Evolutionary conservation across 164 flowering plant species (phyloP).

Genomic region (Akebia trifoliata): DNA sequence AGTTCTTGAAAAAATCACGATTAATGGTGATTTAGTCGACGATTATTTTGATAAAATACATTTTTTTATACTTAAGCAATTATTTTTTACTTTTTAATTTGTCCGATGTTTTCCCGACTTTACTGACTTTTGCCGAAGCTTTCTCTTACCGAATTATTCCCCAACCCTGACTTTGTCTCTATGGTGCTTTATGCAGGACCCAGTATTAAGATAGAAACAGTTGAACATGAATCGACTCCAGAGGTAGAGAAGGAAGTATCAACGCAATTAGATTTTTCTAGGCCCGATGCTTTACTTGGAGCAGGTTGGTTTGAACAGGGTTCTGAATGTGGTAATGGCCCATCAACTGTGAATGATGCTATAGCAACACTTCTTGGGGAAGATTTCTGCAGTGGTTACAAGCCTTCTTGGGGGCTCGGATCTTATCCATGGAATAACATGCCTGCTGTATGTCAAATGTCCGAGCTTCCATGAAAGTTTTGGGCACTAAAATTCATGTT

Average conservation of each 20-base stretch:
- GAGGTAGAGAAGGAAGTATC: slow-evolving; percentile 20
- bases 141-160: no score
- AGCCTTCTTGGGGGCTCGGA: slow-evolving; percentile 33
- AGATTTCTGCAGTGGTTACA: slow-evolving; percentile 39
- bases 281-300: slow-evolving; percentile 55
- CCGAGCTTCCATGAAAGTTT: slow-evolving; percentile 32
- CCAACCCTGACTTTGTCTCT: no score
- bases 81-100: no score
- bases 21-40: no score
- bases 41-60: no score
- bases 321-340: slow-evolving; percentile 27
- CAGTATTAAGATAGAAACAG: slow-evolving; percentile 39
- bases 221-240: slow-evolving; percentile 26
- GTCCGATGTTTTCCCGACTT: no score
- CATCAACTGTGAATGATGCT: slow-evolving; percentile 30
- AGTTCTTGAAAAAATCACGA: no score
- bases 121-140: no score
- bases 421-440: slow-evolving; percentile 48
- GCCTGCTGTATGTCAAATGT: slow-evolving; percentile 53
- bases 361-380: slow-evolving; percentile 43
- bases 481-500: not conserved
- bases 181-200: slow-evolving; percentile 30
- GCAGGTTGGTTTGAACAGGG: slow-evolving; percentile 42
- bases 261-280: slow-evolving; percentile 16
- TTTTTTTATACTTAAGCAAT: no score